phyloP scores from a whole-genome alignment of 2,329 filamentous ascomycete species.

The Keithomyces neogunnii region DNA sequence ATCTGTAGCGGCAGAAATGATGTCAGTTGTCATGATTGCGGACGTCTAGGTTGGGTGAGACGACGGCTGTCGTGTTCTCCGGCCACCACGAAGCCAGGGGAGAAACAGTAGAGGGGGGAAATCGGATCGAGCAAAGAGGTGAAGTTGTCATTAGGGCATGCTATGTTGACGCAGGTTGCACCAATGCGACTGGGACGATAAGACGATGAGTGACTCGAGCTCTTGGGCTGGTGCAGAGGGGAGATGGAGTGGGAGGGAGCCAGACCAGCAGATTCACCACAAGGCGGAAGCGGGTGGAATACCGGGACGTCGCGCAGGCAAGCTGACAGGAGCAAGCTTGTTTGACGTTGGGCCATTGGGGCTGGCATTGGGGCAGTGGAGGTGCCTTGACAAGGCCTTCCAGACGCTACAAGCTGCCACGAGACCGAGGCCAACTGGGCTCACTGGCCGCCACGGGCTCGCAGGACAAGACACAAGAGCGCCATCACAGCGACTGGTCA shows the following conservation, averaged over 20 bases:
- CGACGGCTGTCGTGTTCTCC: background rate
- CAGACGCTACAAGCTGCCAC: background rate
- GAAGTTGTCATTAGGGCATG: background rate
- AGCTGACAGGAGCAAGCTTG: too few species aligned
- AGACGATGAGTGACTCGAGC: too few species aligned
- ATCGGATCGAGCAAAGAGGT: background rate
- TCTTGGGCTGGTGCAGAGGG: background rate
- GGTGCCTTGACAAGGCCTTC: too few species aligned
- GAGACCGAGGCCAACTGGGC: background rate
- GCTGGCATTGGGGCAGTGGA: too few species aligned
- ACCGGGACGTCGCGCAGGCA: too few species aligned
- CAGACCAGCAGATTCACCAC: background rate
- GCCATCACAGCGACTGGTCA: background rate
- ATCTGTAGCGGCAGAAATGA: constrained; percentile 30
- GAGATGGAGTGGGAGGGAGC: background rate
- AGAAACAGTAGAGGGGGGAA: background rate
- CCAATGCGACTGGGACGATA: too few species aligned
- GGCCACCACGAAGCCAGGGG: background rate
- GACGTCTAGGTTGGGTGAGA: background rate
- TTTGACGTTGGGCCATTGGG: too few species aligned
- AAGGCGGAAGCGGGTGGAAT: too few species aligned
- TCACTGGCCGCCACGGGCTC: background rate
- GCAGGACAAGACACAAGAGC: background rate
- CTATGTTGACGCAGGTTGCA: background rate
- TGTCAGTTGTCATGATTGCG: constrained; percentile 23